A percentile compares a stretch with the other conserved stretches of the same genome.
These are phyloP conservation scores for Viola odorata DNA, from an alignment of 345 rosid genomes.

Conservation along the genomic window DNA sequence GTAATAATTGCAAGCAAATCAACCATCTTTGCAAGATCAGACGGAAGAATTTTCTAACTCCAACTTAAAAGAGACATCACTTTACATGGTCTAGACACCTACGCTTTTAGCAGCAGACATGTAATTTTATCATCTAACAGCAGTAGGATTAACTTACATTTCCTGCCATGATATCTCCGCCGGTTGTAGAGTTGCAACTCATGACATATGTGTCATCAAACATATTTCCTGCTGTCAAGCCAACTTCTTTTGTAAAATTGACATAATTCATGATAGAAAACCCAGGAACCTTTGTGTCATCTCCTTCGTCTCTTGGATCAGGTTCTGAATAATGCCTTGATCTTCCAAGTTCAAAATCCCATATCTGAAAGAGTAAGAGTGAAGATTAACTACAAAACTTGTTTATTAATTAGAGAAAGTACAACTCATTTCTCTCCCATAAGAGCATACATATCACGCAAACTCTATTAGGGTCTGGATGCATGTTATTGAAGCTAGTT, in stretches of 20 bases:
- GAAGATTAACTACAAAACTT: not conserved
- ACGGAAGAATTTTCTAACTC: too few species aligned
- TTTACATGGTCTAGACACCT: not conserved
- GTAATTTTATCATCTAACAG: too few species aligned
- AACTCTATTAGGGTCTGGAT: too few species aligned
- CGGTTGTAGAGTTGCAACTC: slow-evolving; percentile 6
- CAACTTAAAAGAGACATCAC: not conserved
- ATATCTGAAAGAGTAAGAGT: slow-evolving; percentile 3
- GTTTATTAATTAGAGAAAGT: too few species aligned
- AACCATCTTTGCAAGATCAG: too few species aligned
- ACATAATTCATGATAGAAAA: slow-evolving; percentile 1
- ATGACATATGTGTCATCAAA: not conserved
- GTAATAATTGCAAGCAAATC: too few species aligned
- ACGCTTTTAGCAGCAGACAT: not conserved
- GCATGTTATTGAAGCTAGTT: too few species aligned
- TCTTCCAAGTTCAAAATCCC: slow-evolving; percentile 13
- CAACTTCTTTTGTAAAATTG: not conserved
- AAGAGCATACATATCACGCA: too few species aligned
- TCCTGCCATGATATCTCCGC: not conserved
- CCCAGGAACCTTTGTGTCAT: slow-evolving; percentile 4
- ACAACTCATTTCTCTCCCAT: too few species aligned
- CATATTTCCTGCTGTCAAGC: not conserved
- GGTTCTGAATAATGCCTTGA: not conserved
- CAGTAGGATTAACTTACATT: slow-evolving; percentile 1
- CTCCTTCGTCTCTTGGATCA: not conserved